Evolutionary conservation across 1,284 basidiomycete genomes (phyloP).

Genomic region (Ustilago cynodontis): DNA sequence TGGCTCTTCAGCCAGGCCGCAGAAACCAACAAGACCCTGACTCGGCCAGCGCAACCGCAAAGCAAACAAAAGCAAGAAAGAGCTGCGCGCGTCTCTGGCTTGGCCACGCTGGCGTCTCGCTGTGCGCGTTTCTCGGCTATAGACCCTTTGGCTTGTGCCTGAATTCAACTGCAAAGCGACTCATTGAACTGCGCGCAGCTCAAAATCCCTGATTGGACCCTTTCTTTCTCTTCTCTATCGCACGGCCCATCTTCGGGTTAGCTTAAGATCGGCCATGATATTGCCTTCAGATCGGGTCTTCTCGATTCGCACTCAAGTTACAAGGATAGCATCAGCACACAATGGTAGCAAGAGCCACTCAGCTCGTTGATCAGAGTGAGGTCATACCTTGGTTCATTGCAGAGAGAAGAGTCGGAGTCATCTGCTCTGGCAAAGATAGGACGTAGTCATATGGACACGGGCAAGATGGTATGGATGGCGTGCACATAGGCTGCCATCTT

Average conservation of each 20-base stretch:
- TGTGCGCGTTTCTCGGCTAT: background rate
- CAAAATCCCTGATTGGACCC: background rate
- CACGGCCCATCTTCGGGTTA: conserved; percentile 5
- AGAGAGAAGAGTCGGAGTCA: background rate
- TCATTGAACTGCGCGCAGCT: background rate
- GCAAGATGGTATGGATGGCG: background rate
- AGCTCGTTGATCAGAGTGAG: too few species aligned
- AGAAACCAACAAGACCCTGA: background rate
- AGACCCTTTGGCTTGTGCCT: conserved; percentile 6
- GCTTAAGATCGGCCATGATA: background rate
- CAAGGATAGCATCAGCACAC: too few species aligned
- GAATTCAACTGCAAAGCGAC: background rate
- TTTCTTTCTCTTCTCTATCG: background rate
- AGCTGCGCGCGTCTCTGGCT: background rate
- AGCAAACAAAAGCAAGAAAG: background rate
- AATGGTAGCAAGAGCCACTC: too few species aligned
- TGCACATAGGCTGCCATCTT: background rate
- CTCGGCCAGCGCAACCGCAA: background rate
- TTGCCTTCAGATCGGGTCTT: background rate
- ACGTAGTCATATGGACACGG: background rate
- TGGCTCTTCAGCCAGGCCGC: conserved; percentile 1
- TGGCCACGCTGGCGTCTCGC: conserved; percentile 25
- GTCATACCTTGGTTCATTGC: background rate
- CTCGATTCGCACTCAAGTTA: too few species aligned
- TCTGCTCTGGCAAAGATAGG: too few species aligned